Percentiles rank a stretch among this genome's conserved stretches.
phyloP scores from a whole-genome alignment of 345 rosid genomes.

The Carallia pectinifolia region DNA sequence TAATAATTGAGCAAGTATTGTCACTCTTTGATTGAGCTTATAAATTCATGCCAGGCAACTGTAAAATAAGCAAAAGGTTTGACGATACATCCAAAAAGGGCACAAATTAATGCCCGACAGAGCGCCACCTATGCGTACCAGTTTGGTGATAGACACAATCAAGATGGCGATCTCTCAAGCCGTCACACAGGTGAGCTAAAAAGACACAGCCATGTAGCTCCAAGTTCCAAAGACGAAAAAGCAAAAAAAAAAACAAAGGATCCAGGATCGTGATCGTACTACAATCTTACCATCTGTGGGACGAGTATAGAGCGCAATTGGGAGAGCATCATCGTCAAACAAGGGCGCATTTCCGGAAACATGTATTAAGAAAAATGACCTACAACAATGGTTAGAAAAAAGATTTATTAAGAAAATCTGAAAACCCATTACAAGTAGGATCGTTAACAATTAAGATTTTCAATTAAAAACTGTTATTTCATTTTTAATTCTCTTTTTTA shows the following conservation, averaged over 20 bases:
- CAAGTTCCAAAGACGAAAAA: slow-evolving; percentile 25
- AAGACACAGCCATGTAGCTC: slow-evolving; percentile 19
- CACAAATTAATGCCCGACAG: neutral
- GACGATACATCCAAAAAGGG: neutral
- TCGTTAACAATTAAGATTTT: too few species aligned
- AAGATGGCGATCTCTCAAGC: slow-evolving; percentile 2
- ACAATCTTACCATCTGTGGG: too few species aligned
- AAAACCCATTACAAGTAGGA: too few species aligned
- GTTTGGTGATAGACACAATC: neutral
- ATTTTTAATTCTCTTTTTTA: too few species aligned
- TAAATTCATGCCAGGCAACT: neutral
- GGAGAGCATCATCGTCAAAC: too few species aligned
- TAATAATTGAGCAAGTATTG: too few species aligned
- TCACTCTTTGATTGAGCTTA: neutral
- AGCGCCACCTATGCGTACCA: neutral
- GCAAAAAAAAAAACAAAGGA: too few species aligned
- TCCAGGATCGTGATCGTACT: too few species aligned
- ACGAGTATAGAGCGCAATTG: neutral
- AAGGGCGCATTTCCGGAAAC: neutral
- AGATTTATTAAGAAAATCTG: too few species aligned
- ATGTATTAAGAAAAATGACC: too few species aligned
- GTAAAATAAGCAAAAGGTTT: neutral
- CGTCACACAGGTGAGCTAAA: slow-evolving; percentile 6
- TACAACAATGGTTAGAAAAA: too few species aligned
- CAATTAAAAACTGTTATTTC: too few species aligned